Percentiles rank a stretch among this genome's conserved stretches.
These are phyloP conservation scores for Nevesoporus exiguus DNA, from an alignment of 768 basidiomycete genomes.

Conservation along the genomic window DNA sequence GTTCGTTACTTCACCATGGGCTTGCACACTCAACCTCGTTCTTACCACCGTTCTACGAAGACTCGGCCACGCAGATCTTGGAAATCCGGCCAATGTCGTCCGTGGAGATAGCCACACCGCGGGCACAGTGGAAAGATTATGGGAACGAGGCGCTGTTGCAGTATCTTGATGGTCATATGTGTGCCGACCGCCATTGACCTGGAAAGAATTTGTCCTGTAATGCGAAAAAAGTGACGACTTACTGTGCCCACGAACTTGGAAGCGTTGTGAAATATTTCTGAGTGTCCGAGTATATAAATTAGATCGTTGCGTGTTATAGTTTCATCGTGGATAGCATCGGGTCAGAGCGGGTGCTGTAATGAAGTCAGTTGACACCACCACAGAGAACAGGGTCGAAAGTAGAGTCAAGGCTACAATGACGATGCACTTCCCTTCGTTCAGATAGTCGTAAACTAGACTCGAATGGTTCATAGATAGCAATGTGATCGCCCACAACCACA, in stretches of 20 bases:
- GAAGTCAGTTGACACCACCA: no score
- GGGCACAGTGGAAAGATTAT: background rate
- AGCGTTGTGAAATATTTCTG: background rate
- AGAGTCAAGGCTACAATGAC: no score
- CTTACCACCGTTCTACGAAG: background rate
- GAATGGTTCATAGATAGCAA: background rate
- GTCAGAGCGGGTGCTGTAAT: no score
- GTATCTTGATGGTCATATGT: slow-evolving; percentile 11
- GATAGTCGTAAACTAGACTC: no score
- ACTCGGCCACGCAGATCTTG: slow-evolving; percentile 1
- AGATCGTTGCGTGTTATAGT: no score
- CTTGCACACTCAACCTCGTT: background rate
- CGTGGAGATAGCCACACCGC: background rate
- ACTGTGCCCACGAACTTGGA: background rate
- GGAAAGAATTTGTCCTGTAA: background rate
- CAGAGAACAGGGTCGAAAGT: no score
- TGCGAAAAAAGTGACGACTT: background rate
- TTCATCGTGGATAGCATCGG: no score
- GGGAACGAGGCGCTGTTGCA: slow-evolving; percentile 2
- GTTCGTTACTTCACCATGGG: background rate
- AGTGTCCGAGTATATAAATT: no score
- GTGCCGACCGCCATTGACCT: slow-evolving; percentile 6
- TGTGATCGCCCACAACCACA: background rate
- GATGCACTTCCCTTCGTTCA: no score
- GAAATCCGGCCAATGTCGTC: slow-evolving; percentile 12